Evolutionary conservation across 805 yeast species (phyloP).

Genomic region (Ogataea minuta): DNA sequence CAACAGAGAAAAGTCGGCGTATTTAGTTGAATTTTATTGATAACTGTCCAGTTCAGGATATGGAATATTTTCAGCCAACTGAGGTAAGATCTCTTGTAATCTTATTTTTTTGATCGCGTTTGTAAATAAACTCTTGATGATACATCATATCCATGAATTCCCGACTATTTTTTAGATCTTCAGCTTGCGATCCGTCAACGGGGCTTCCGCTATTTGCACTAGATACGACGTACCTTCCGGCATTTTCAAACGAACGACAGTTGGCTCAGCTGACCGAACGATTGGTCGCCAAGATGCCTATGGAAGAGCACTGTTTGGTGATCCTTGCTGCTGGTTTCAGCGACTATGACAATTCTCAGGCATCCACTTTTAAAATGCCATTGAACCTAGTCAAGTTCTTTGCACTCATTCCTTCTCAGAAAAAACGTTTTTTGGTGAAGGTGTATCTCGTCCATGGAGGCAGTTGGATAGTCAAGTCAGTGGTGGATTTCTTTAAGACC

Average conservation of each 20-base stretch:
- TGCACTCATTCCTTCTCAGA: conserved; percentile 53
- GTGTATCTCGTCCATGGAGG: conserved; percentile 79
- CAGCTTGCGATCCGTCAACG: conserved; percentile 63
- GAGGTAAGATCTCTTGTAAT: neutral
- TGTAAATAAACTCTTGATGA: conserved; percentile 1
- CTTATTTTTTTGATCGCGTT: conserved; percentile 3
- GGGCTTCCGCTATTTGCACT: conserved; percentile 73
- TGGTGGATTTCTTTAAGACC: conserved; percentile 67
- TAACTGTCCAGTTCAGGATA: neutral
- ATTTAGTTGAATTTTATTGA: neutral
- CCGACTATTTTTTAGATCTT: conserved; percentile 52
- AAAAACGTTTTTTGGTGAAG: conserved; percentile 53
- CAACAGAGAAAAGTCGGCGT: neutral
- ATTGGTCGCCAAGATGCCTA: conserved; percentile 57
- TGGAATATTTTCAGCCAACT: no score
- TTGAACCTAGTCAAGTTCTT: conserved; percentile 41
- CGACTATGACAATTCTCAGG: conserved; percentile 28
- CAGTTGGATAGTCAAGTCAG: conserved; percentile 80
- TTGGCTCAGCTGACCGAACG: conserved; percentile 56
- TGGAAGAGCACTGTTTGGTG: conserved; percentile 60
- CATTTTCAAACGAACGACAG: conserved; percentile 34
- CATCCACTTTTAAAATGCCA: conserved; percentile 25
- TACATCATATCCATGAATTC: conserved; percentile 6
- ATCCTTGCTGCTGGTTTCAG: conserved; percentile 83
- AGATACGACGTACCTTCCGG: conserved; percentile 79